Conservation (phyloP, 768 basidiomycete species). For the Cystofilobasidium macerans region DNA sequence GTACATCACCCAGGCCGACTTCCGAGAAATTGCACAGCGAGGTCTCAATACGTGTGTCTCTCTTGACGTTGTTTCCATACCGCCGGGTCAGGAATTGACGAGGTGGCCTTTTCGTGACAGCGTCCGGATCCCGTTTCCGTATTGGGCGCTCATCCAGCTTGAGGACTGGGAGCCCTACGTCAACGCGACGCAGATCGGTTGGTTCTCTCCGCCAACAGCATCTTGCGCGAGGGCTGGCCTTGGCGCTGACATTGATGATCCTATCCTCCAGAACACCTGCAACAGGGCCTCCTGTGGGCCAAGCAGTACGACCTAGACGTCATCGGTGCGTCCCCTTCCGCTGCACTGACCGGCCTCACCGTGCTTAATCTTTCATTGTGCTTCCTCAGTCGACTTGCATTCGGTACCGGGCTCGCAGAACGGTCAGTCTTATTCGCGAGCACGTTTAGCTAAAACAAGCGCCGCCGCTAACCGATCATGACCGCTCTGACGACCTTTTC, state of each 20-base stretch:
- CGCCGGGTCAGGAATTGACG: no score
- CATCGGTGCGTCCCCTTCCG: background rate
- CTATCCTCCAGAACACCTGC: conserved; percentile 7
- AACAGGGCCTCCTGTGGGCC: conserved; percentile 15
- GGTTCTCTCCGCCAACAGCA: no score
- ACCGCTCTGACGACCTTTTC: no score
- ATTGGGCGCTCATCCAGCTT: conserved; percentile 17
- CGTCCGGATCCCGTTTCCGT: conserved; percentile 22
- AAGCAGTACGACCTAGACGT: conserved; percentile 19
- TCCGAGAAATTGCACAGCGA: conserved; percentile 4
- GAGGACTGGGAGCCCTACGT: conserved; percentile 19
- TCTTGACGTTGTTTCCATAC: no score
- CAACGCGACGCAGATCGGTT: conserved; percentile 10
- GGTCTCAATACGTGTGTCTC: conserved; percentile 18
- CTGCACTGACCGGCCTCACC: no score
- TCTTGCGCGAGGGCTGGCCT: no score
- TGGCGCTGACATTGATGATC: no score
- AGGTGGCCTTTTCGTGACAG: no score
- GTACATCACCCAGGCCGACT: conserved; percentile 21
- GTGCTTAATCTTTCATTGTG: no score
- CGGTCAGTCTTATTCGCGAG: no score
- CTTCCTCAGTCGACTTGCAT: conserved; percentile 12
- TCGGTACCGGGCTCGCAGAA: conserved; percentile 20
- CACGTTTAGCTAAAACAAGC: no score
- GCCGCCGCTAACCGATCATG: background rate